A percentile compares a stretch with the other conserved stretches of the same genome.
Evolutionary conservation across 495 filamentous ascomycete species (phyloP).

Genomic region (Talaromyces adpressus): DNA sequence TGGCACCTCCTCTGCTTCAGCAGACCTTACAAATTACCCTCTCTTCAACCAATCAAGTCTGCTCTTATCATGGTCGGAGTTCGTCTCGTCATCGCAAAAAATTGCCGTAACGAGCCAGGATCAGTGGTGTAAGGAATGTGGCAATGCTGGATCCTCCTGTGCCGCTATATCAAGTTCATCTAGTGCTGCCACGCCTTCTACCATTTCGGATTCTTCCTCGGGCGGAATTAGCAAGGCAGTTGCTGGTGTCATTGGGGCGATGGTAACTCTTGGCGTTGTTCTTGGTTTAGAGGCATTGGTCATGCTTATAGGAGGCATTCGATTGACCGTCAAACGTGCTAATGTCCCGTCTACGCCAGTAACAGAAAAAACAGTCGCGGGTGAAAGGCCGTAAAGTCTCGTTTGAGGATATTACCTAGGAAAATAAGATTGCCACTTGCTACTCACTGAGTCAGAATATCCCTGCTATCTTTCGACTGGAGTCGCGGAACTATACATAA

Average conservation of each 20-base stretch:
- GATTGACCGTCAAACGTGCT: background rate
- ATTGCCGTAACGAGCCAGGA: slow-evolving; percentile 29
- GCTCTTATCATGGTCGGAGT: slow-evolving; percentile 33
- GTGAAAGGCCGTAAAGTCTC: no score
- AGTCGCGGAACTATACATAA: no score
- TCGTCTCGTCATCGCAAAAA: slow-evolving; percentile 28
- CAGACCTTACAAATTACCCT: slow-evolving; percentile 24
- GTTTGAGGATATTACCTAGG: no score
- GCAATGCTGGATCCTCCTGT: slow-evolving; percentile 34
- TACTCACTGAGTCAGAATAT: no score
- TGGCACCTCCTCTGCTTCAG: slow-evolving; percentile 29
- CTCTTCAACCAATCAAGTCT: slow-evolving; percentile 32
- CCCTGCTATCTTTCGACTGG: no score
- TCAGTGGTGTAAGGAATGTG: slow-evolving; percentile 40
- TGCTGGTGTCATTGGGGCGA: slow-evolving; percentile 55
- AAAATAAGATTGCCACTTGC: no score
- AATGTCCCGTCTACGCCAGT: background rate
- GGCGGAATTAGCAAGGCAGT: slow-evolving; percentile 30
- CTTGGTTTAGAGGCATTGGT: slow-evolving; percentile 31
- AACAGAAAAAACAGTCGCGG: no score
- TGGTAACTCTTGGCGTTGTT: slow-evolving; percentile 51
- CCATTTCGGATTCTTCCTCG: background rate
- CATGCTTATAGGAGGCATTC: background rate
- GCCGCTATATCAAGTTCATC: background rate
- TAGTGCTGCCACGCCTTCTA: background rate